Conservation (phyloP, 768 basidiomycete species). For the Psilocybe cubensis region DNA sequence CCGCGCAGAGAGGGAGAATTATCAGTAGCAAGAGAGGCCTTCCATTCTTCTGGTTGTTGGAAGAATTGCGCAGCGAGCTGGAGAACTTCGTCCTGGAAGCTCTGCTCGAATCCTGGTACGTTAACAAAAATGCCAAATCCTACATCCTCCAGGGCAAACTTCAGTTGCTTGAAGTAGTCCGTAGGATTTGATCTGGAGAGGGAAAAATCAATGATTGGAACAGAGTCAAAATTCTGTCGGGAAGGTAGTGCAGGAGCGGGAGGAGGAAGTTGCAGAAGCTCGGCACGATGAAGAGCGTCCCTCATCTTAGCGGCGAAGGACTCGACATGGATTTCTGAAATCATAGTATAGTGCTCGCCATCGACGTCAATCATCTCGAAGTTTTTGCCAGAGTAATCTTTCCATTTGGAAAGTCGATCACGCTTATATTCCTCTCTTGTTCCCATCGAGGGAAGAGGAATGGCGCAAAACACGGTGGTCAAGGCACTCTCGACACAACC, state of each 20-base stretch:
- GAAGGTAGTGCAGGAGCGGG: background rate
- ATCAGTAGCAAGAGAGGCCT: background rate
- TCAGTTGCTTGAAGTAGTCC: background rate
- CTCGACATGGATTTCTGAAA: background rate
- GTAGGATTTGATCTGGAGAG: background rate
- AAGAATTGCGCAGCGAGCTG: background rate
- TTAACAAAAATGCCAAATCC: background rate
- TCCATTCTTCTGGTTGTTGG: background rate
- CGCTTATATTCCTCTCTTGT: background rate
- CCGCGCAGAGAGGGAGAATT: background rate
- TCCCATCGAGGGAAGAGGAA: background rate
- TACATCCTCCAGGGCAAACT: background rate
- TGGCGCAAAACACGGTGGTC: background rate
- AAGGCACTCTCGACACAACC: background rate
- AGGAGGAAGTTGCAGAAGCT: background rate
- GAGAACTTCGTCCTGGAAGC: background rate
- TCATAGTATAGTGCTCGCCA: background rate
- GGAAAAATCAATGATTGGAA: background rate
- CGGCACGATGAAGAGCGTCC: background rate
- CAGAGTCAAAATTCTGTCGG: background rate
- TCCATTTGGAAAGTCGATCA: background rate
- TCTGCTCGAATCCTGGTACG: background rate
- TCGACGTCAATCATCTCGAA: background rate
- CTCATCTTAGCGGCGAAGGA: background rate
- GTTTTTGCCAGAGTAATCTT: background rate